These are phyloP conservation scores for Fusarium oxysporum DNA, from an alignment of 2,329 filamentous ascomycete species.

Conservation along the genomic window DNA sequence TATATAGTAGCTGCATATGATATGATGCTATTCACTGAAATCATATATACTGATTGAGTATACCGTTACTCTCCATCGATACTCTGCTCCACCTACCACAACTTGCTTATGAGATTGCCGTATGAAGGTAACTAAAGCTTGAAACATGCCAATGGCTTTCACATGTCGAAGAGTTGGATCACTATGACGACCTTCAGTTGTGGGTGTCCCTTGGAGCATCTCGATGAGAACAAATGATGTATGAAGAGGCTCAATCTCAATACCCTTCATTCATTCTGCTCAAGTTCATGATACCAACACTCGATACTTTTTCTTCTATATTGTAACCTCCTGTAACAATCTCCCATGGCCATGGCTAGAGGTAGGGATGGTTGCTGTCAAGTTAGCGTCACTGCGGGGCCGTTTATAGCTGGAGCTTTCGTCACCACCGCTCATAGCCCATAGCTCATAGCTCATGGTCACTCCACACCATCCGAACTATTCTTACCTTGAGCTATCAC, in stretches of 20 bases:
- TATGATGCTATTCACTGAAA: neutral
- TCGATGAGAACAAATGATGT: neutral
- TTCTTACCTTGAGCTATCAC: slow-evolving; percentile 1
- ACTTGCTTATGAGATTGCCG: neutral
- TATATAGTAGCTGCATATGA: neutral
- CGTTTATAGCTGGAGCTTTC: slow-evolving; percentile 17
- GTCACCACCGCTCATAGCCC: slow-evolving; percentile 18
- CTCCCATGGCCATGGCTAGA: neutral
- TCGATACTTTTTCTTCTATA: neutral
- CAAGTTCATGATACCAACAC: neutral
- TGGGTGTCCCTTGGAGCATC: too few relatives aligned
- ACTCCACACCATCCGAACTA: neutral
- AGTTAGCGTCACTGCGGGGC: slow-evolving; percentile 32
- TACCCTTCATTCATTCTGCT: neutral
- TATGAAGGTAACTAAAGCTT: neutral
- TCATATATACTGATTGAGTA: neutral
- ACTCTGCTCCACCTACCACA: neutral
- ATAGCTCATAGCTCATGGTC: neutral
- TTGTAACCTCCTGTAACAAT: neutral
- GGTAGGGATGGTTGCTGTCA: slow-evolving; percentile 8
- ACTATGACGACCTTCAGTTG: neutral
- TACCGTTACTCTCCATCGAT: neutral
- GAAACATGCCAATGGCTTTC: slow-evolving; percentile 4
- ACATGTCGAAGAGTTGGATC: neutral
- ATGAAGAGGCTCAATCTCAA: neutral